phyloP scores from a whole-genome alignment of 306 rosid genomes.

The Trifolium dubium region DNA sequence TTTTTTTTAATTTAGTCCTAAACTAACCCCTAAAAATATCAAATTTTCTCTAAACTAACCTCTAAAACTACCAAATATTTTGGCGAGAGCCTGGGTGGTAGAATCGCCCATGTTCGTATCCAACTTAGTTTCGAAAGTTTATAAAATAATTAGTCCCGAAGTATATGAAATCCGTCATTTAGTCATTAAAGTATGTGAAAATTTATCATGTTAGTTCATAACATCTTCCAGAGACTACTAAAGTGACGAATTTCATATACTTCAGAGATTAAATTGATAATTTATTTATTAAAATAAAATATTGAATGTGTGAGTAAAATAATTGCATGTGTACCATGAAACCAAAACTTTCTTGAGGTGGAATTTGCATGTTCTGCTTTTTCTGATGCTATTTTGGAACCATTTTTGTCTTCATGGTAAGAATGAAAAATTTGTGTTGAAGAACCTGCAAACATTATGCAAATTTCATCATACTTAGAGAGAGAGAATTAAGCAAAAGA shows the following conservation, averaged over 20 bases:
- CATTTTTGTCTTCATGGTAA: slow-evolving; percentile 43
- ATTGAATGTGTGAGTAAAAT: not conserved
- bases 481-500: not conserved
- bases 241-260: not conserved
- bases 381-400: slow-evolving; percentile 39
- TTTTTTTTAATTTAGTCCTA: too few relatives aligned
- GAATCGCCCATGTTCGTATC: too few relatives aligned
- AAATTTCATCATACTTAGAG: not conserved
- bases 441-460: slow-evolving; percentile 38
- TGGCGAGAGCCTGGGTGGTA: too few relatives aligned
- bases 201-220: not conserved
- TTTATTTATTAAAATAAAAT: not conserved
- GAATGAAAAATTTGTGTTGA: slow-evolving; percentile 40
- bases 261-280: not conserved
- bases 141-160: not conserved
- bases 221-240: not conserved
- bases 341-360: slow-evolving; percentile 42
- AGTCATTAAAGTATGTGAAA: not conserved
- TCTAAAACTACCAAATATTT: too few relatives aligned
- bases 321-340: slow-evolving; percentile 51
- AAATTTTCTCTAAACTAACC: too few relatives aligned
- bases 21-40: too few relatives aligned
- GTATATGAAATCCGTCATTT: not conserved
- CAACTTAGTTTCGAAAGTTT: not conserved
- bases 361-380: slow-evolving; percentile 40